Base-by-base conservation (phyloP, 495 filamentous ascomycete genomes). In the Pseudomonodictys pantanalensis region DNA sequence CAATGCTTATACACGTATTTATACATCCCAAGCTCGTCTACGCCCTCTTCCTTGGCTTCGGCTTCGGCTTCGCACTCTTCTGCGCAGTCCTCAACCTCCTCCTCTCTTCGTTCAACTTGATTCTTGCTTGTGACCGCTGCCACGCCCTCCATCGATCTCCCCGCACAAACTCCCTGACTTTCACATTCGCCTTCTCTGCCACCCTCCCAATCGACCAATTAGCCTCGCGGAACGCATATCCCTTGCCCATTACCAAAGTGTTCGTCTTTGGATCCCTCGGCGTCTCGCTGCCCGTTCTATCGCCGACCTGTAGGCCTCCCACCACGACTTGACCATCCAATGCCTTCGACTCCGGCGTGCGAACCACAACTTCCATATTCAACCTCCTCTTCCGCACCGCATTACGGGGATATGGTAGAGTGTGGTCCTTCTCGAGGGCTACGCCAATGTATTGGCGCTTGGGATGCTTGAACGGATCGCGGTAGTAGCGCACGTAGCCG, bases 401-500 rank as follows among this genome's bases (percentile, higher is more conserved):
- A 65, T 91, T 86, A 38, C 70, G 71, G 0, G 90, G 89, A 62
- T 85, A 82, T 2, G 93, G 95, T 22, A 98, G 82, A 18, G 60
- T 76, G 60, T 88, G 79, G 0, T 86, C 76, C 68, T 88, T 86
- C 69, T 89, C 80, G 73, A 96, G 89, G 15, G 86, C 86, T 47
- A 99, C 83, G 44, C 93, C 93, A 70, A 99, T 99, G 74, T 88
- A 97, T 70, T 91, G 85, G 43, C 91, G 82, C 44, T 87, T 87
- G 1, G 91, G 86, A 69, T 96, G 89, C 28, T 75, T 79, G 47
- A 78, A 67, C 1, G 91, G 92, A 65, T 97, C 92, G 55, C 84
- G 83, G 77, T 99, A 99, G 79, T 95, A 99, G 60, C 90, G 89
- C 44, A 99, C 93, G 74, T 92, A 97, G 41, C 93, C 93, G 11